Conservation (phyloP, 2,329 filamentous ascomycete genomes). For the Neonectria neomacrospora region DNA sequence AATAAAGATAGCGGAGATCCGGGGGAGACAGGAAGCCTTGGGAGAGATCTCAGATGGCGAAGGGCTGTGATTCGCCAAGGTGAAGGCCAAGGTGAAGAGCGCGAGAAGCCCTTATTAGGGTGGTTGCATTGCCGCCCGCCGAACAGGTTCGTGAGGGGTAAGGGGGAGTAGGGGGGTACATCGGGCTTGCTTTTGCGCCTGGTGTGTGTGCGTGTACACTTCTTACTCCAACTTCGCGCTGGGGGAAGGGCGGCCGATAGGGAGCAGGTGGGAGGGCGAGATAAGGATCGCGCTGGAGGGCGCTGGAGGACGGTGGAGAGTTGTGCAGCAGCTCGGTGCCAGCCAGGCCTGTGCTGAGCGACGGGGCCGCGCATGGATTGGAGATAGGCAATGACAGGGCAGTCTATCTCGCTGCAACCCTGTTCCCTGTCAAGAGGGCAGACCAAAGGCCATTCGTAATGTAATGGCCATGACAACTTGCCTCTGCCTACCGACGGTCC, state of each 20-base stretch:
- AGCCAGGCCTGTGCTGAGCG: neutral
- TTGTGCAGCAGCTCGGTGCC: neutral
- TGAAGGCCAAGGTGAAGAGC: constrained; percentile 18
- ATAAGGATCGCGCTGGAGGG: constrained; percentile 10
- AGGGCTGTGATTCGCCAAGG: constrained; percentile 14
- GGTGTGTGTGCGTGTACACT: constrained; percentile 1
- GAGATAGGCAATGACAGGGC: constrained; percentile 2
- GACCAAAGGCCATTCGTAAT: constrained; percentile 19
- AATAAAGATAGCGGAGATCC: constrained; percentile 27
- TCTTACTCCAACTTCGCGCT: constrained; percentile 16
- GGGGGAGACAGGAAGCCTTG: constrained; percentile 7
- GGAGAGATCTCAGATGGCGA: constrained; percentile 16
- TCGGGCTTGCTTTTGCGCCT: constrained; percentile 1
- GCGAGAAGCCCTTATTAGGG: constrained; percentile 1
- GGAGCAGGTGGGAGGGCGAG: constrained; percentile 7
- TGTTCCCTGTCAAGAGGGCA: neutral
- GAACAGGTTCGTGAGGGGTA: constrained; percentile 9
- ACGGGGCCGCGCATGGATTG: neutral
- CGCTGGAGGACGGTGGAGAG: neutral
- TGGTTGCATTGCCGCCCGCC: neutral
- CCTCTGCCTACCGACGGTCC: neutral
- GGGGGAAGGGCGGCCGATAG: neutral
- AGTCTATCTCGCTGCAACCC: constrained; percentile 2
- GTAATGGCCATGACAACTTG: constrained; percentile 1
- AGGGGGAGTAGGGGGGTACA: too few species aligned